A percentile compares a stretch with the other conserved stretches of the same genome.
These are phyloP conservation scores for Dunaliella sp. DNA, from an alignment of 139 green algal species.

Conservation along the genomic window DNA sequence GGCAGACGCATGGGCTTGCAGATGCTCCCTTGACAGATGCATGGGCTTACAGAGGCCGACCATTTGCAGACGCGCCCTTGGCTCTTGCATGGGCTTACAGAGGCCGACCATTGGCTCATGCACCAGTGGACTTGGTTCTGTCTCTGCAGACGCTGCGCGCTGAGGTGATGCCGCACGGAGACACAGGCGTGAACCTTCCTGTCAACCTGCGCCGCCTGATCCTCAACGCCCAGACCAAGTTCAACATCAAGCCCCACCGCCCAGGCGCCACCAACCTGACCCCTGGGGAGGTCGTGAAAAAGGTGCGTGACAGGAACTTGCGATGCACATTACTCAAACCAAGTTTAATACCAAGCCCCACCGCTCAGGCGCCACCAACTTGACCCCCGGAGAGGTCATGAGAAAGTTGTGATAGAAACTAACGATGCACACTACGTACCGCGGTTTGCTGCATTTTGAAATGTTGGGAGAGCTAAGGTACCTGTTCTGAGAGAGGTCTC, in stretches of 20 bases:
- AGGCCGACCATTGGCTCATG: too few species aligned
- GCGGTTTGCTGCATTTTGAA: too few species aligned
- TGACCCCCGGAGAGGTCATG: conserved; percentile 69
- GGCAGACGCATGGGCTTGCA: too few species aligned
- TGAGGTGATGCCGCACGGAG: conserved; percentile 79
- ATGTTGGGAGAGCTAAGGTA: too few species aligned
- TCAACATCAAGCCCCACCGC: conserved; percentile 47
- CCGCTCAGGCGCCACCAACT: conserved; percentile 25
- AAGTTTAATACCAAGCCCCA: conserved; percentile 61
- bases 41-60: too few species aligned
- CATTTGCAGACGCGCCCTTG: too few species aligned
- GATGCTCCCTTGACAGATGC: too few species aligned
- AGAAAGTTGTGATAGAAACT: conserved; percentile 46
- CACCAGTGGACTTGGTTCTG: too few species aligned
- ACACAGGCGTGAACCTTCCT: conserved; percentile 81
- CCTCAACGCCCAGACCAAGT: conserved; percentile 91
- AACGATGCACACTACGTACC: conserved; percentile 95
- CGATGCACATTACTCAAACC: conserved; percentile 93
- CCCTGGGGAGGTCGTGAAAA: conserved; percentile 65
- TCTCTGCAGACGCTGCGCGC: conserved; percentile 60
- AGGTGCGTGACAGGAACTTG: too few species aligned
- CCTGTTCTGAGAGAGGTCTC: too few species aligned
- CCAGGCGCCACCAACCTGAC: conserved; percentile 43
- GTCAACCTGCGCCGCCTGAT: conserved; percentile 92
- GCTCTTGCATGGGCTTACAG: too few species aligned